Evolutionary conservation across 192 early-diverging fungal genomes (phyloP), one percentile per base, ranked within the genome.

Genomic region (Phycomyces nitens): DNA sequence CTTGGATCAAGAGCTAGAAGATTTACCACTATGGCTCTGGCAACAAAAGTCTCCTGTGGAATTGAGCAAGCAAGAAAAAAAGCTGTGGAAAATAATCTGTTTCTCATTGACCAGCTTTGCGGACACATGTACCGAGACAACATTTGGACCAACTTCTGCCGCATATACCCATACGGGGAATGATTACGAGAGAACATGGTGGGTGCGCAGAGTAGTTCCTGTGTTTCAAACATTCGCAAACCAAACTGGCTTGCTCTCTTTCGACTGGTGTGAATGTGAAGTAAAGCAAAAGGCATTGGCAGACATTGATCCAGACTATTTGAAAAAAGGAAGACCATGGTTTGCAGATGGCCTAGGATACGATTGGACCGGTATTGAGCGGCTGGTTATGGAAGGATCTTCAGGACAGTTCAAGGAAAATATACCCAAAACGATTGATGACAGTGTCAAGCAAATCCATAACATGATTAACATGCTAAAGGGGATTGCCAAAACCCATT

Each of bases 201-300:
- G 61, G 49, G 44, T 53, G 22, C 23, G 61, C 12, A 29, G 44
- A 21, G 44, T 62, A 11, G 39, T 62, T 12, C 61, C 23, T 50
- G 21, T 62, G 14, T 62, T 53, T 62, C 51, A 62, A 42, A 29
- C 52, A 53, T 62, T 62, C 53, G 61, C 50, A 1, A 62, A 62
- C 38, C 52, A 53, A 53, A 62, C 61, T 38, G 52, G 52, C 38
- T 22, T 34, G 8, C 44, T 62, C 16, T 20, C 20, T 16, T 53
- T 62, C 21, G 44, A 62, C 38, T 62, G 61, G 61, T 53, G 61
- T 38, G 52, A 53, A 24, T 62, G 23, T 41, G 44, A 62, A 29
- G 23, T 12, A 22, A 52, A 22, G 23, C 61, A 62, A 1, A 18
- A 62, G 26, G 61, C 38, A 40, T 24, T 62, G 52, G 61, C 29